These are phyloP conservation scores for Luffa aegyptiaca DNA, from an alignment of 306 rosid genomes.

Conservation along the genomic window DNA sequence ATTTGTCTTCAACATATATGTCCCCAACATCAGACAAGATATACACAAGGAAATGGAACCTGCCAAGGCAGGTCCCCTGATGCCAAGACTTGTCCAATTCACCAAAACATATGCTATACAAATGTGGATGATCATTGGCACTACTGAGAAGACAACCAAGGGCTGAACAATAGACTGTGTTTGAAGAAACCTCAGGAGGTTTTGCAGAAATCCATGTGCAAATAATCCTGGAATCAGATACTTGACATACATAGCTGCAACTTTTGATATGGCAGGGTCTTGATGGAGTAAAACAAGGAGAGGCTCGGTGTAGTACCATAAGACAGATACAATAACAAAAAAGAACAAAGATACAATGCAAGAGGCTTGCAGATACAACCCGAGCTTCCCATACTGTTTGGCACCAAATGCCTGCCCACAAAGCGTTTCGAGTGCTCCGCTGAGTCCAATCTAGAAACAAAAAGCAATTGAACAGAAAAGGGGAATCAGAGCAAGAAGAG, in stretches of 20 bases:
- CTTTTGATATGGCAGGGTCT: conserved; percentile 37
- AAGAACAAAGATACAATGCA: conserved; percentile 48
- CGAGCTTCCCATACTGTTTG: conserved; percentile 39
- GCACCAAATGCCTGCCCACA: conserved; percentile 88
- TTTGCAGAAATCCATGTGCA: conserved; percentile 56
- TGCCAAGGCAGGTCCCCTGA: conserved; percentile 56
- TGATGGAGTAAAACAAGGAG: conserved; percentile 56
- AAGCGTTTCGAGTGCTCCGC: conserved; percentile 77
- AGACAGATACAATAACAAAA: conserved; percentile 31
- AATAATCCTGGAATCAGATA: conserved; percentile 54
- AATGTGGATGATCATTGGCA: conserved; percentile 37
- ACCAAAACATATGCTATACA: conserved; percentile 43
- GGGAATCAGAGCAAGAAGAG: background rate
- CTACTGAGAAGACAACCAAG: conserved; percentile 35
- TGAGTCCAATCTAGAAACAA: conserved; percentile 46
- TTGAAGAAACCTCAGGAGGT: conserved; percentile 63
- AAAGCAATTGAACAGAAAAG: background rate
- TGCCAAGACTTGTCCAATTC: conserved; percentile 31
- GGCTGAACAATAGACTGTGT: conserved; percentile 59
- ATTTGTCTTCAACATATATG: conserved; percentile 29
- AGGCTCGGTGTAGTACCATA: conserved; percentile 49
- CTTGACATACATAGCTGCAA: conserved; percentile 48
- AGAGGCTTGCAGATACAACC: conserved; percentile 71
- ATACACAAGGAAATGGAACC: conserved; percentile 54
- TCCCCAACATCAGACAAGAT: conserved; percentile 26